Conservation (phyloP, 495 filamentous ascomycete species). For the Aspergillus nidulans region DNA sequence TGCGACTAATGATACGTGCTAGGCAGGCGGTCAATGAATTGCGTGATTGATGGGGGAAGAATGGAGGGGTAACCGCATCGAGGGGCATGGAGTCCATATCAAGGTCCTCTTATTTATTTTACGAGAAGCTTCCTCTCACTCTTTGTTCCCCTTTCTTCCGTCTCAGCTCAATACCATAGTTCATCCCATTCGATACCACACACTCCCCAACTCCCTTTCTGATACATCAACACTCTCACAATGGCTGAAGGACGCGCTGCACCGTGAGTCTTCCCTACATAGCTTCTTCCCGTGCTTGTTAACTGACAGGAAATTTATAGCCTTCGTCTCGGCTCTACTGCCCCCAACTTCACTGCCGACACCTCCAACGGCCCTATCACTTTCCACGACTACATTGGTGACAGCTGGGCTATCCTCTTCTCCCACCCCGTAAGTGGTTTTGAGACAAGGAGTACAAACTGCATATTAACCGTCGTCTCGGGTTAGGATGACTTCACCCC, state of each 20-base stretch:
- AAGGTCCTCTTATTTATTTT: constrained; percentile 10
- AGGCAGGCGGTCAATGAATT: constrained; percentile 31
- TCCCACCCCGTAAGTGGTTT: constrained; percentile 76
- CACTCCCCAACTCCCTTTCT: constrained; percentile 2
- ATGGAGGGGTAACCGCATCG: constrained; percentile 14
- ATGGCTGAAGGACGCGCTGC: constrained; percentile 48
- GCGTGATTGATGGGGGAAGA: constrained; percentile 32
- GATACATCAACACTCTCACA: constrained; percentile 30
- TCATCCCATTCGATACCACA: not conserved
- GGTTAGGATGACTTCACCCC: constrained; percentile 70
- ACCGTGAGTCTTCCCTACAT: constrained; percentile 39
- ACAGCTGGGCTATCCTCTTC: constrained; percentile 94
- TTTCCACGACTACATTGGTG: constrained; percentile 95
- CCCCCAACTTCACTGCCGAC: constrained; percentile 91
- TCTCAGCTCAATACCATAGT: not conserved
- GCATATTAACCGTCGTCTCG: not conserved
- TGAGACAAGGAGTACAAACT: not conserved
- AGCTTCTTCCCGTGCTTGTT: not conserved
- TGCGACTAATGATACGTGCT: not conserved
- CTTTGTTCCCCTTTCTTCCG: constrained; percentile 7
- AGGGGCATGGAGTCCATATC: constrained; percentile 6
- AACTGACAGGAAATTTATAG: constrained; percentile 27
- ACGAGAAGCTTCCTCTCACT: constrained; percentile 21
- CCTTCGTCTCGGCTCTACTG: constrained; percentile 83
- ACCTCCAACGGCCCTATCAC: constrained; percentile 89